Base-by-base conservation (phyloP, 2,329 filamentous ascomycete species). In the Ophiocordyceps robertsii region DNA sequence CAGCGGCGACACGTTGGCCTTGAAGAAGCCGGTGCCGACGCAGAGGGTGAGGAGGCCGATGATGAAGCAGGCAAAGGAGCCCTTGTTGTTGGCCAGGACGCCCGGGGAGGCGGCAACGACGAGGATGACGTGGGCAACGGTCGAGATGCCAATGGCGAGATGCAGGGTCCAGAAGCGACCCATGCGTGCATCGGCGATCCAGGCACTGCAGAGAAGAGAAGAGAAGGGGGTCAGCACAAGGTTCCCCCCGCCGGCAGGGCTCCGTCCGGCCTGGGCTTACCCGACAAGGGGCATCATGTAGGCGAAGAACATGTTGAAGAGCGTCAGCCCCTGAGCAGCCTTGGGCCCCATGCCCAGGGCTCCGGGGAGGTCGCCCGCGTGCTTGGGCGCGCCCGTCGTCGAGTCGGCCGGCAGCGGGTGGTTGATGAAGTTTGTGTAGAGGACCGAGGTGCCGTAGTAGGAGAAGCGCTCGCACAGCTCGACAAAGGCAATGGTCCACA, bases 381-480 rank as follows among this genome's bases (percentile, higher is more conserved):
- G 53, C 14, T 55, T 45, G 32, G 59, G 61, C 33, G 71, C 68
- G 45, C 77, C 78, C 1, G 74, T 76, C 19, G 52, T 67, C 6
- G 74, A 79, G 14, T 68, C 69, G 0, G 47, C 41, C 1, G 77
- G 77, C 27, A 80, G 61, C 29, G 66, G 62, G 41, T 71, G 66
- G 50, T 75, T 72, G 52, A 81, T 71, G 53, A 77, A 82, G 61
- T 81, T 81, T 56, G 75, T 76, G 73, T 80, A 84, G 29, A 84
- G 67, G 29, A 80, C 70, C 37, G 75, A 72, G 5, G 78, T 80
- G 43, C 82, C 83, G 54, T 87, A 86, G 72, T 85, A 88, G 13
- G 78, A 82, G 63, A 84, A 85, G 39, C 82, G 78, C 64, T 88
- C 83, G 63, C 79, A 84, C 44, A 85, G 65, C 61, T 88, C 83